Evolutionary conservation across 2,329 filamentous ascomycete genomes (phyloP), one percentile per base, ranked within the genome.

Genomic region (Botrytis elliptica): DNA sequence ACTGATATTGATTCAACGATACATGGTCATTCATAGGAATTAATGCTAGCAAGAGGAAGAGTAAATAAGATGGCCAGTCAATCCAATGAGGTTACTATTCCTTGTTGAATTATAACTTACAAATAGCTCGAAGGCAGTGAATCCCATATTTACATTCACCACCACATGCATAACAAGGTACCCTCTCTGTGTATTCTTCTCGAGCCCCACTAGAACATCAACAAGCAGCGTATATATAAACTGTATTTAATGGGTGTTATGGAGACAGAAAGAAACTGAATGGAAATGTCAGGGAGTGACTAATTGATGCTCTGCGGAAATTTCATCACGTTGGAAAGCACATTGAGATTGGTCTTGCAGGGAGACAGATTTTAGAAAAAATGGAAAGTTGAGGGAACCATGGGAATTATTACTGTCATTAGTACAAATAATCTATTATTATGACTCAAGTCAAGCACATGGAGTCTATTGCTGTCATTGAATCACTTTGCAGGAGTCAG

Each of bases 11-110:
- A n/a, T 4, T 5, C 14, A n/a, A 25, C 6, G 12, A 4, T 52
- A n/a, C 25, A 14, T 5, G 1, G n/a, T 14, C 1, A n/a, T 52
- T n/a, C 25, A 1, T n/a, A 4, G 49, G 25, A 10, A 52, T 0
- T 7, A n/a, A 8, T 29, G 0, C 49, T 2, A 33, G n/a, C 14
- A 2, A n/a, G 52, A 18, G 52, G 14, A 57, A 1, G 14, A 29
- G 3, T 29, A 29, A 29, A 33, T 9, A 9, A 57, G 3, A 33
- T 57, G n/a, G 7, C 7, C 0, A 18, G 52, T 14, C 14, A 57
- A 8, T 57, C 52, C 29, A 57, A 8, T 9, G 3, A 57, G 52
- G n/a, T 7, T 29, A 29, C 25, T 55, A 1, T 55, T 16, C 49
- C 25, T 29, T 55, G 52, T 18, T 29, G 52, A 55, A 55, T 29